Evolutionary conservation across 108 stramenopile species (phyloP), one percentile per base, ranked within the genome.

Genomic region (Skeletonema costatum): DNA sequence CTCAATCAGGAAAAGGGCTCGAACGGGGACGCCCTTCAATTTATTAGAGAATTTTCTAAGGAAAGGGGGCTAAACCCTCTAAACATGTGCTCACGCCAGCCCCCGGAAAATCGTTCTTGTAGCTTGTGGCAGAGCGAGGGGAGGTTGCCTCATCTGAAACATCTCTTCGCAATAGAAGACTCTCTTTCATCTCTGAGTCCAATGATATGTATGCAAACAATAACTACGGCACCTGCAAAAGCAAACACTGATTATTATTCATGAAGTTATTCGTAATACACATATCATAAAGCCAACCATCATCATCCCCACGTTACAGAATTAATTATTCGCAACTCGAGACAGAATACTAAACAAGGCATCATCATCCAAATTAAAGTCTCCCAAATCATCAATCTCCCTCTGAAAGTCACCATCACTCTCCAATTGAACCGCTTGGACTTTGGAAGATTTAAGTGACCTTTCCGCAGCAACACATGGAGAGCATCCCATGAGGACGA

Each of bases 381-480:
- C 92, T 64, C 86, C 87, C 60, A 93, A 44, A 71, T 89, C 87
- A 61, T 75, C 75, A 30, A 92, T 48, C 30, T 86, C 88, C 38
- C 78, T 81, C 66, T 94, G 88, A 35, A 94, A 68, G 32, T 92
- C 91, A 42, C 80, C 87, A 8, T 81, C 72, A 10, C 83, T 80
- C 53, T 88, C 89, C 41, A 75, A 59, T 14, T 83, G 69, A 4
- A 78, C 86, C 29, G 69, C 76, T 33, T 81, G 59, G 17, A 77
- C 70, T 32, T 61, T 75, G 0, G 75, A 64, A 0, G 89, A 89
- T 4, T 69, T 68, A 17, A 66, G 79, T n/a, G 89, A 84, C 36
- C 89, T 77, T 30, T 95, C 92, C 2, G 94, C 94, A 1, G 94
- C 92, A 11, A 95, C 92, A 78, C 92, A 92, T n/a, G 94, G 94